Percentiles rank a stretch among this genome's conserved stretches.
Conservation (phyloP, 2,329 filamentous ascomycete species). For the Fonsecaea pedrosoi region DNA sequence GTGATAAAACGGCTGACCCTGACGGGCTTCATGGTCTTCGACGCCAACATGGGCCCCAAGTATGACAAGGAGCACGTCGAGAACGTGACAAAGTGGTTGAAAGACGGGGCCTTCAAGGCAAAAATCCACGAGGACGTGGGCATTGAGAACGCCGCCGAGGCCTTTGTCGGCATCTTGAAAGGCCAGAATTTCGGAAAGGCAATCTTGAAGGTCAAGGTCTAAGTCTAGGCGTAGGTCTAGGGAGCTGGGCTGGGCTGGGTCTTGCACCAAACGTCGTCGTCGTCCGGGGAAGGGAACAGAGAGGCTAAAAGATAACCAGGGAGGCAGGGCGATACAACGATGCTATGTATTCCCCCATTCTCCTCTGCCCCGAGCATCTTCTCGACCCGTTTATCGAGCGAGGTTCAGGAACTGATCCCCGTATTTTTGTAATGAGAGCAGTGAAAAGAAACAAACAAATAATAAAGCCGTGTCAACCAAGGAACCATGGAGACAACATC, state of each 20-base stretch:
- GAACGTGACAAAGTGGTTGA: constrained; percentile 76
- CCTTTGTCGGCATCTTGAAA: constrained; percentile 74
- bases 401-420: too few species aligned
- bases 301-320: background rate
- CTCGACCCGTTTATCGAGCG: too few species aligned
- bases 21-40: constrained; percentile 76
- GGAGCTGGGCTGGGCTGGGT: background rate
- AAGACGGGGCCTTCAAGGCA: constrained; percentile 75
- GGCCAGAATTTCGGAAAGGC: constrained; percentile 90
- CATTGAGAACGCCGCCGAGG: constrained; percentile 77
- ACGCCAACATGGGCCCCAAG: constrained; percentile 69
- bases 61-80: constrained; percentile 75
- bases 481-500: background rate
- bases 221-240: background rate
- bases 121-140: constrained; percentile 73
- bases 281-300: background rate
- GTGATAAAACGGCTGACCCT: constrained; percentile 71
- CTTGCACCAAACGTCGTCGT: background rate
- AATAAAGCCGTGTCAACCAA: background rate
- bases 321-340: background rate
- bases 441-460: background rate
- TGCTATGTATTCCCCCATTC: background rate
- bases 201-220: constrained; percentile 67
- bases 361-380: background rate
- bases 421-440: too few species aligned